Conservation (phyloP, 1,139 yeast species). For the Pichia sp. region DNA sequence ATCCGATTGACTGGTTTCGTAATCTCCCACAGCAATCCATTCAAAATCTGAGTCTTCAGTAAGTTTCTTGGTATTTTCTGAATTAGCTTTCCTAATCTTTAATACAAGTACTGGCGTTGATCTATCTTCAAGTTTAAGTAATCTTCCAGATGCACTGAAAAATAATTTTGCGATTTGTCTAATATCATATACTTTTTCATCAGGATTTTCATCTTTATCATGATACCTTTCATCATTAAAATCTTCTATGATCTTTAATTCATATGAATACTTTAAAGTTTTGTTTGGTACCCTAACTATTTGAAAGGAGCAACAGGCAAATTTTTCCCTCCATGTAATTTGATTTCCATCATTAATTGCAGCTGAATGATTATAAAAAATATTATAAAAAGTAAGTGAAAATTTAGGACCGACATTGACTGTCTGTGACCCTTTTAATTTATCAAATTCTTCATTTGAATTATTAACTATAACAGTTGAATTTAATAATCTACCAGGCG, state of each 20-base stretch:
- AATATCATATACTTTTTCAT: slow-evolving; percentile 35
- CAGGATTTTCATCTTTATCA: slow-evolving; percentile 42
- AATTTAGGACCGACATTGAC: slow-evolving; percentile 57
- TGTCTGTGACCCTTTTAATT: not conserved
- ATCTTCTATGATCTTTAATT: slow-evolving; percentile 47
- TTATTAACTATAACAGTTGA: slow-evolving; percentile 47
- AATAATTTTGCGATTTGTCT: slow-evolving; percentile 48
- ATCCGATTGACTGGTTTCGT: slow-evolving; percentile 16
- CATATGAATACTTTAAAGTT: slow-evolving; percentile 35
- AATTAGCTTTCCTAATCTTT: slow-evolving; percentile 35
- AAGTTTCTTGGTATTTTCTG: not conserved
- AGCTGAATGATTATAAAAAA: slow-evolving; percentile 45
- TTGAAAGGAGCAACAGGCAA: slow-evolving; percentile 48
- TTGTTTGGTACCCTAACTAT: slow-evolving; percentile 32
- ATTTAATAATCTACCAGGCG: slow-evolving; percentile 62
- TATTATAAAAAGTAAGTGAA: slow-evolving; percentile 52
- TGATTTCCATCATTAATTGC: slow-evolving; percentile 34
- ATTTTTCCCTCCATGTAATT: slow-evolving; percentile 72
- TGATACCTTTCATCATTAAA: slow-evolving; percentile 75
- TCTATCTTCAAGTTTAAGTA: slow-evolving; percentile 59
- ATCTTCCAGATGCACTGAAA: slow-evolving; percentile 67
- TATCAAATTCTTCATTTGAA: slow-evolving; percentile 34
- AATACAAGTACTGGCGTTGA: slow-evolving; percentile 65
- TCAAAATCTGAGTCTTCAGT: slow-evolving; percentile 25
- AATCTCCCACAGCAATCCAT: slow-evolving; percentile 24